Evolutionary conservation across 2,329 filamentous ascomycete genomes (phyloP), one percentile per base, ranked within the genome.

Genomic region (Zymoseptoria brevis): DNA sequence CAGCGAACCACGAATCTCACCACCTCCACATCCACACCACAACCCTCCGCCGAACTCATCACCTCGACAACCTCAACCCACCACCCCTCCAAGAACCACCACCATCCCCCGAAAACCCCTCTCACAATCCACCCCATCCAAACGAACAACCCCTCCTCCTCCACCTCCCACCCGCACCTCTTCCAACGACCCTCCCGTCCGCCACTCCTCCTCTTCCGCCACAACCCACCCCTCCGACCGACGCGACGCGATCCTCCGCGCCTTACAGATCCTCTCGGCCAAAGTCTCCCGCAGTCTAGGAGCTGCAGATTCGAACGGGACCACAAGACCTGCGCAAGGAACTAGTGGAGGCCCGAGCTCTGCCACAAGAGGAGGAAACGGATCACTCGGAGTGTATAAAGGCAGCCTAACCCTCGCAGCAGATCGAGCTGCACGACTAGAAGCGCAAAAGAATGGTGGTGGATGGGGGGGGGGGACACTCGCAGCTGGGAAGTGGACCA

Each of bases 211-310:
- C 13, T 41, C 48, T 19, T 26, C 60, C 29, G 21, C 21, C 21
- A 22, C 21, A 22, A 35, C 53, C 24, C 19, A 35, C 13, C n/a
- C 30, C 8, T 24, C 57, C 11, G 63, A 66, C 19, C 61, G 62
- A 11, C 56, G 61, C n/a, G 63, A 66, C 29, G 65, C 65, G 5
- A 66, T 67, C 19, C 59, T 64, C 9, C 60, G 60, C 16, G 62
- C 65, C 1, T 54, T 67, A 21, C 56, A 66, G 35, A 67, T 67
- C 55, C 53, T 67, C 19, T 58, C 62, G 2, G 63, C 63, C 13
- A 29, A 6, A 16, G 35, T 45, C 1, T 45, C 35, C 1, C 13
- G 35, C 13, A 16, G 11, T 45, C 13, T 45, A 41, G 4, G n/a
- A n/a, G n/a, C n/a, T n/a, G n/a, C n/a, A n/a, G n/a, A n/a, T n/a